A percentile compares a stretch with the other conserved stretches of the same genome.
Evolutionary conservation across 1,284 basidiomycete species (phyloP).

Genomic region (Dichomitus squalens): DNA sequence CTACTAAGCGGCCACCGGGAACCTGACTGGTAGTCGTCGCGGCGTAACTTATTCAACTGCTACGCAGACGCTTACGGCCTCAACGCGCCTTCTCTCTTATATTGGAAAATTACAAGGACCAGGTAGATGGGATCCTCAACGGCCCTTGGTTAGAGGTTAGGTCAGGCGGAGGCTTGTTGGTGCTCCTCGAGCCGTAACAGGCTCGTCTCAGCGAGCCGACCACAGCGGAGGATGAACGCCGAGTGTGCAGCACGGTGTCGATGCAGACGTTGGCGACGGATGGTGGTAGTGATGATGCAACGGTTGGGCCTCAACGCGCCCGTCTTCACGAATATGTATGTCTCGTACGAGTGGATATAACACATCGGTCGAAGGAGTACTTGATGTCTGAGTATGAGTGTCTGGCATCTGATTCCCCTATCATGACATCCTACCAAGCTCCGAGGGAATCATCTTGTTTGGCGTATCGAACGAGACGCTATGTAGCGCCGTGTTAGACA

Average conservation of each 20-base stretch:
- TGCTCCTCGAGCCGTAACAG: constrained; percentile 9
- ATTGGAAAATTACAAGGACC: constrained; percentile 22
- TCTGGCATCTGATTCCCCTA: too few relatives aligned
- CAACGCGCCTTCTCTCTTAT: constrained; percentile 33
- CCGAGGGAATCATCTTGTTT: too few relatives aligned
- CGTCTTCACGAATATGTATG: constrained; percentile 13
- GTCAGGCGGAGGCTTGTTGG: constrained; percentile 21
- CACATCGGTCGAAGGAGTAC: not conserved
- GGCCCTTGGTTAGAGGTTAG: constrained; percentile 31
- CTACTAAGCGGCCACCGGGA: constrained; percentile 41
- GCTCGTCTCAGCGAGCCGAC: constrained; percentile 9
- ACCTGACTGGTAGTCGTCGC: constrained; percentile 14
- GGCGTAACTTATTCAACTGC: constrained; percentile 15
- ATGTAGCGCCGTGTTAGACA: too few relatives aligned
- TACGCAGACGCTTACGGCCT: constrained; percentile 54
- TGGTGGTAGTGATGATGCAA: constrained; percentile 12
- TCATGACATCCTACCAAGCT: too few relatives aligned
- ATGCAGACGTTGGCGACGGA: constrained; percentile 2
- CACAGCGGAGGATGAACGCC: constrained; percentile 14
- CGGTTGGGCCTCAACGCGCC: constrained; percentile 36
- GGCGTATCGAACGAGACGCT: too few relatives aligned
- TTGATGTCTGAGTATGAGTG: too few relatives aligned
- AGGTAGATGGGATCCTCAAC: constrained; percentile 36
- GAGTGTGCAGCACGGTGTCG: constrained; percentile 13
- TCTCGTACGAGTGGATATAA: constrained; percentile 7